Evolutionary conservation across 192 early-diverging fungal genomes (phyloP).

Genomic region (Chytriomyces hyalinus): DNA sequence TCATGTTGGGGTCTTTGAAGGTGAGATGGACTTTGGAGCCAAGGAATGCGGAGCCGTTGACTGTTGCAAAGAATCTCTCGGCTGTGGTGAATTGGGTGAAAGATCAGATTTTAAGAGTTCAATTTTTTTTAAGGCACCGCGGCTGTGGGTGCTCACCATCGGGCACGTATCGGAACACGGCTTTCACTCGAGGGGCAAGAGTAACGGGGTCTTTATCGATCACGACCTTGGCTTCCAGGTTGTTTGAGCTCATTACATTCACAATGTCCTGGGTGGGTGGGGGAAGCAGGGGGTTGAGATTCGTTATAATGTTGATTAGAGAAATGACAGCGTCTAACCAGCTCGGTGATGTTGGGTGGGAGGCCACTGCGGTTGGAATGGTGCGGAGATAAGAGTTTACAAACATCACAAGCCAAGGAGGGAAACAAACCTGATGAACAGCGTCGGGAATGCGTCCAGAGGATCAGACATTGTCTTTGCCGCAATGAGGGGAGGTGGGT

Average conservation of each 20-base stretch:
- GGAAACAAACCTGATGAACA: conserved; percentile 49
- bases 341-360: conserved; percentile 51
- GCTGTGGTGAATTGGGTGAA: conserved; percentile 26
- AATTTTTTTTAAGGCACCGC: neutral
- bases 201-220: conserved; percentile 49
- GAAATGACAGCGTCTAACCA: conserved; percentile 22
- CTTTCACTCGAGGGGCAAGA: conserved; percentile 40
- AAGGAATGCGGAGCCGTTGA: conserved; percentile 57
- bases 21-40: conserved; percentile 55
- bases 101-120: conserved; percentile 18
- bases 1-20: conserved; percentile 60
- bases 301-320: neutral
- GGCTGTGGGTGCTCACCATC: conserved; percentile 40
- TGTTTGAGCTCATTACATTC: conserved; percentile 52
- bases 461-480: conserved; percentile 33
- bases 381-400: conserved; percentile 10
- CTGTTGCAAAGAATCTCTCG: conserved; percentile 57
- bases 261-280: conserved; percentile 44
- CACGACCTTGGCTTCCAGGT: conserved; percentile 54
- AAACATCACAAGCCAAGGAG: conserved; percentile 16
- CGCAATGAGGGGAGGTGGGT: too few relatives aligned
- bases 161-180: conserved; percentile 53
- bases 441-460: conserved; percentile 51
- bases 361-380: conserved; percentile 41
- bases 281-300: neutral